Base-by-base conservation (phyloP, 2,329 filamentous ascomycete genomes). In the Corniculantispora saksenae region DNA sequence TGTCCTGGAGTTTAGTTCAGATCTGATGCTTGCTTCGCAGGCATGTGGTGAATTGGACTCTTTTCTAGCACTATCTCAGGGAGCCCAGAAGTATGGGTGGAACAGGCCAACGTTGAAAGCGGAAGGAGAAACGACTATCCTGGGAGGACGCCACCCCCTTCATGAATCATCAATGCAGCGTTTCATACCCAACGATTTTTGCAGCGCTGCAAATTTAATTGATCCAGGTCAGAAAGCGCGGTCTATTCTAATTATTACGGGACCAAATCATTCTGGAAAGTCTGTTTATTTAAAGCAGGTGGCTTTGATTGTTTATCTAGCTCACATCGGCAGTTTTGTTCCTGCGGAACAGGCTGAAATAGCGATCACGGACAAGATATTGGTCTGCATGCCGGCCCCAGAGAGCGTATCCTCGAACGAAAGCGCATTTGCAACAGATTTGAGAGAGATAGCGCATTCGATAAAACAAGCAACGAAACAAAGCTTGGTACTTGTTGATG, bases 181-280 rank as follows among this genome's bases (percentile, higher is more conserved):
- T 0, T 98, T 93, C 72, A 89, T 99, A 8, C 83, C 93, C 0
- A 99, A 99, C 68, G 85, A 93, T 74, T 93, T 92, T 25, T 78
- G 80, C n/a, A 73, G 97, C 7, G 73, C 81, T 15, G 5, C 27
- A 13, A n/a, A 51, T 50, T 17, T n/a, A 17, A n/a, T 43, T n/a
- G 29, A 48, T 10, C 3, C 38, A 35, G 12, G 35, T 91, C 91
- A 25, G 91, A 91, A 1, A 66, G 66, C n/a, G 81, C 80, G 25
- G 38, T 47, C 43, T 50, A 40, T 10, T 78, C 75, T 97, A 15
- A 80, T 97, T 7, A 77, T 99, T 71, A 98, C 95, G 0, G 95
- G 95, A 0, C 94, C 95, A 5, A 99, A 99, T 71, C 96, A 95
- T 75, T 98, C 95, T 0, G 95, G 95, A 0, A 99, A 99, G 77